Evolutionary conservation across 192 early-diverging fungal genomes (phyloP).

Genomic region (Cladochytrium replicatum): DNA sequence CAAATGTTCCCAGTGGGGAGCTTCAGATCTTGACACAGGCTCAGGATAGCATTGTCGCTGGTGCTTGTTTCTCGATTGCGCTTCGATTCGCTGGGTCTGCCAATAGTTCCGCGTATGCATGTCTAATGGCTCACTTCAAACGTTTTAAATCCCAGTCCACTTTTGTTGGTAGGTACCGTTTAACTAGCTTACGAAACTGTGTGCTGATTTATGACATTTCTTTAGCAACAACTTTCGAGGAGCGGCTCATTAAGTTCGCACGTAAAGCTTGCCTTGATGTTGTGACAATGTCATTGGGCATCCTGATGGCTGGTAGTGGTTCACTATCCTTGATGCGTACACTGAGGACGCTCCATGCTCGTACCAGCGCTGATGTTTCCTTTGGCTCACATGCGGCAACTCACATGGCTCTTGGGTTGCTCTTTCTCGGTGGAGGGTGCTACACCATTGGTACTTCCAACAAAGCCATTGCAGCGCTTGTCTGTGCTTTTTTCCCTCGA

Average conservation of each 20-base stretch:
- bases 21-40: conserved; percentile 49
- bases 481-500: conserved; percentile 61
- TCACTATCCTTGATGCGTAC: conserved; percentile 49
- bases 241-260: conserved; percentile 52
- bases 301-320: conserved; percentile 78
- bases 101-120: background rate
- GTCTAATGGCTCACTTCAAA: background rate
- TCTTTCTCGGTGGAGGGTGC: conserved; percentile 61
- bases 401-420: conserved; percentile 66
- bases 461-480: conserved; percentile 52
- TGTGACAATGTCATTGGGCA: conserved; percentile 42
- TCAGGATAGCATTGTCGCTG: conserved; percentile 52
- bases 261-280: conserved; percentile 63
- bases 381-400: conserved; percentile 67
- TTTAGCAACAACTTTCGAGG: conserved; percentile 41
- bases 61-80: conserved; percentile 56
- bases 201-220: background rate
- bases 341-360: conserved; percentile 44
- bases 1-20: conserved; percentile 3
- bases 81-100: conserved; percentile 57
- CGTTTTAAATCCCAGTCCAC: background rate
- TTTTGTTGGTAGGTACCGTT: background rate
- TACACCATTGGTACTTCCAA: conserved; percentile 59
- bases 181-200: background rate
- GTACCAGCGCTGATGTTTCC: conserved; percentile 30